These are phyloP conservation scores for Lizonia empirigonia DNA, from an alignment of 2,329 filamentous ascomycete genomes.

Conservation along the genomic window DNA sequence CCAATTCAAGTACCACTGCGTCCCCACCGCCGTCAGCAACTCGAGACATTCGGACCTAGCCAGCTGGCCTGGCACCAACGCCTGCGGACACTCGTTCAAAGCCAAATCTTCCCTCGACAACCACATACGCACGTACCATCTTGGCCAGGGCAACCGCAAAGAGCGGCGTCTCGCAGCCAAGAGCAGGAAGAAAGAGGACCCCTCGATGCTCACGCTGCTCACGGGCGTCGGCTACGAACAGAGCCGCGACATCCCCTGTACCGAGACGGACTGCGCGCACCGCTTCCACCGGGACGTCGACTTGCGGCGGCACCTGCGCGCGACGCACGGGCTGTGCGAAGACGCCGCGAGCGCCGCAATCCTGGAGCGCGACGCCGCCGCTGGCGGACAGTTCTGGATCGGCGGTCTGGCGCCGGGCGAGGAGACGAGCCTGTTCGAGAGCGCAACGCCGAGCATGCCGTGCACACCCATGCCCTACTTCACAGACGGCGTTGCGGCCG, in stretches of 20 bases:
- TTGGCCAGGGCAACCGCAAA: constrained; percentile 61
- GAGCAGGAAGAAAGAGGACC: constrained; percentile 42
- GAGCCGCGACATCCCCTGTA: constrained; percentile 58
- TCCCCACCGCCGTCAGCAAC: constrained; percentile 67
- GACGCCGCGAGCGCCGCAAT: constrained; percentile 47
- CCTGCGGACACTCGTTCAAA: constrained; percentile 76
- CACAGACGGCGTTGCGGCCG: constrained; percentile 3
- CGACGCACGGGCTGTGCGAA: constrained; percentile 50
- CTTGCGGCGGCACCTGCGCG: constrained; percentile 59
- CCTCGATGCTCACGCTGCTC: constrained; percentile 52
- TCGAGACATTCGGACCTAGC: constrained; percentile 60
- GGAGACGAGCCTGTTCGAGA: constrained; percentile 12
- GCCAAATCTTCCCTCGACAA: constrained; percentile 81
- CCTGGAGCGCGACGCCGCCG: constrained; percentile 48
- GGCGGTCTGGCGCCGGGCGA: constrained; percentile 43
- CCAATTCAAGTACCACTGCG: constrained; percentile 76
- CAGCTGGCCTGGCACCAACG: constrained; percentile 68
- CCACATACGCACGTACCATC: constrained; percentile 81
- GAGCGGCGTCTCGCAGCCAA: constrained; percentile 44
- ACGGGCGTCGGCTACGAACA: constrained; percentile 63
- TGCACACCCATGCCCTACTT: constrained; percentile 40
- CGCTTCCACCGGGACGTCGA: constrained; percentile 64
- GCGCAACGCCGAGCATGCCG: constrained; percentile 36
- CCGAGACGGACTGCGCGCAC: constrained; percentile 57
- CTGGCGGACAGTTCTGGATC: constrained; percentile 55